A percentile compares a stretch with the other conserved stretches of the same genome.
These are phyloP conservation scores for Speleostelium caveatum DNA, from an alignment of 78 protist genomes.

Conservation along the genomic window DNA sequence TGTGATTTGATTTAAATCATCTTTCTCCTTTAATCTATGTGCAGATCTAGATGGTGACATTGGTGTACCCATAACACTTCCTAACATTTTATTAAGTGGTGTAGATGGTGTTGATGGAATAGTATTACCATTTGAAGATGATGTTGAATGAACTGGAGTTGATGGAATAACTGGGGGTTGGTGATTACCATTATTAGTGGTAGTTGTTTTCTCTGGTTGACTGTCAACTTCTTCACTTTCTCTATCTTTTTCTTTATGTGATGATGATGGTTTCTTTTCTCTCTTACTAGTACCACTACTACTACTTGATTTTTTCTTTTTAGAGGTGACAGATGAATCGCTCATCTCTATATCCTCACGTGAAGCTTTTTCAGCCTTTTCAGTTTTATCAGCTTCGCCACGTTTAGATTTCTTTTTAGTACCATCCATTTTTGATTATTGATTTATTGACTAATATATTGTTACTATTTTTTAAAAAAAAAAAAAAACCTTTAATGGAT, in stretches of 20 bases:
- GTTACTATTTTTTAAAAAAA: too few relatives aligned
- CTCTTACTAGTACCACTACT: neutral
- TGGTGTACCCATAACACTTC: slow-evolving; percentile 31
- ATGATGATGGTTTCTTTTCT: neutral
- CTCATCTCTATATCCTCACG: neutral
- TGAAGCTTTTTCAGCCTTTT: neutral
- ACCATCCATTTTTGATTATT: neutral
- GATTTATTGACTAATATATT: too few relatives aligned
- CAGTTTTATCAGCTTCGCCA: neutral
- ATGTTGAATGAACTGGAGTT: neutral
- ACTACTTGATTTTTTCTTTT: neutral
- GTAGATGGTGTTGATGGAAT: slow-evolving; percentile 1
- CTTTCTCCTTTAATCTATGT: slow-evolving; percentile 43
- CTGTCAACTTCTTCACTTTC: neutral
- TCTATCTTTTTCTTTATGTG: too few relatives aligned
- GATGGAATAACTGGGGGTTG: too few relatives aligned
- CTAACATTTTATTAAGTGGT: slow-evolving; percentile 1
- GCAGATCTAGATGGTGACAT: slow-evolving; percentile 19
- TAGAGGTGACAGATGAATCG: neutral
- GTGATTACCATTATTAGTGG: neutral
- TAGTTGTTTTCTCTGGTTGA: neutral
- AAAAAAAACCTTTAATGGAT: too few relatives aligned
- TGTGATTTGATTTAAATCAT: slow-evolving; percentile 10
- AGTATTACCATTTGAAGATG: neutral
- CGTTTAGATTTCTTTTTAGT: neutral